These are phyloP conservation scores for Lactarius hengduanensis DNA, from an alignment of 768 basidiomycete species.

Conservation along the genomic window DNA sequence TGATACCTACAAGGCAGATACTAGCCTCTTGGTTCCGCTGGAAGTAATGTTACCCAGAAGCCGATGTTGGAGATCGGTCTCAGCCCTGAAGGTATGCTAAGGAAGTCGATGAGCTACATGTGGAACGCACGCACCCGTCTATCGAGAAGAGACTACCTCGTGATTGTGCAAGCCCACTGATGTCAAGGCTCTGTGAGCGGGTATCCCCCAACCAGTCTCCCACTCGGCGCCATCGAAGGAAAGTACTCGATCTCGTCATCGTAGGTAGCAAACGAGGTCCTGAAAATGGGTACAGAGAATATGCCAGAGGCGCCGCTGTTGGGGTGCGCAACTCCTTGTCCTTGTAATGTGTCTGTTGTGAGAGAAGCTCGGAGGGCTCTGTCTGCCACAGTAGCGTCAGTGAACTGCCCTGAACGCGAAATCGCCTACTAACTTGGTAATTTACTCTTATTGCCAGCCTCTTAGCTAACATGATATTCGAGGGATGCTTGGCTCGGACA, in stretches of 20 bases:
- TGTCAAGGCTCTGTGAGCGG: constrained; percentile 37
- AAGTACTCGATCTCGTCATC: constrained; percentile 42
- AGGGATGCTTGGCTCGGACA: constrained; percentile 49
- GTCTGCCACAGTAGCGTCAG: constrained; percentile 20
- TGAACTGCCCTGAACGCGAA: not conserved
- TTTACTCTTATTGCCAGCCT: constrained; percentile 52
- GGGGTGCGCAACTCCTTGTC: constrained; percentile 18
- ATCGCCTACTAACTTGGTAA: constrained; percentile 38
- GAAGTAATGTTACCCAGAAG: constrained; percentile 4
- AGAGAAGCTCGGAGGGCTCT: constrained; percentile 18
- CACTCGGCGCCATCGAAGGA: constrained; percentile 62
- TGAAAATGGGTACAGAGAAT: constrained; percentile 69
- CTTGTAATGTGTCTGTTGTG: constrained; percentile 6
- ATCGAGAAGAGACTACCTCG: constrained; percentile 37
- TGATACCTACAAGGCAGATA: constrained; percentile 20
- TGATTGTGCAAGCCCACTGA: constrained; percentile 41
- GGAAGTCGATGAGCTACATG: not conserved
- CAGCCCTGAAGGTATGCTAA: constrained; percentile 7
- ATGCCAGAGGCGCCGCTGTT: constrained; percentile 33
- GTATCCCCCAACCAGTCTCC: constrained; percentile 54
- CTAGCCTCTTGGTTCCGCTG: constrained; percentile 5
- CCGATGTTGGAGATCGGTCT: constrained; percentile 12
- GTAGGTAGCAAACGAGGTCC: constrained; percentile 50
- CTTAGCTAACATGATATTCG: constrained; percentile 45
- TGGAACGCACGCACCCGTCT: constrained; percentile 36